Conservation (phyloP, 768 basidiomycete genomes). For the Rubroboletus satanas region DNA sequence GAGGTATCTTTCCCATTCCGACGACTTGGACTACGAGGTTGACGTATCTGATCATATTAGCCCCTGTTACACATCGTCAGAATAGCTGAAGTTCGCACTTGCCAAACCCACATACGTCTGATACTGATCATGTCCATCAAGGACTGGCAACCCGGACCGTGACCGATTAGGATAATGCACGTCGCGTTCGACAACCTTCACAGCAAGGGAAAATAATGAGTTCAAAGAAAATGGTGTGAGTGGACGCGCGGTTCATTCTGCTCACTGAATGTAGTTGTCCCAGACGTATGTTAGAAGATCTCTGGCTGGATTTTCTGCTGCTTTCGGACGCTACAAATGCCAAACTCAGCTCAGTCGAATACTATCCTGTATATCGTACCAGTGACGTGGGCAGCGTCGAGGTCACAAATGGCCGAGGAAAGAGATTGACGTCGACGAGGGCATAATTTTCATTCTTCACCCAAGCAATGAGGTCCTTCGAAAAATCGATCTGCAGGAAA, state of each 20-base stretch:
- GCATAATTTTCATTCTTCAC: conserved; percentile 60
- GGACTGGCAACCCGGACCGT: conserved; percentile 77
- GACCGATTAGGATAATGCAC: conserved; percentile 78
- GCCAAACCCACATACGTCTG: conserved; percentile 50
- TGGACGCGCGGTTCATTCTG: conserved; percentile 1
- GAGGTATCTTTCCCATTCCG: conserved; percentile 55
- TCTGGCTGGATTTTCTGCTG: conserved; percentile 42
- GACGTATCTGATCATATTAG: conserved; percentile 57
- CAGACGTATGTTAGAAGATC: conserved; percentile 81
- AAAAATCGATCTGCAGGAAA: conserved; percentile 74
- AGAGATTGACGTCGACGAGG: conserved; percentile 85
- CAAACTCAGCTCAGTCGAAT: neutral
- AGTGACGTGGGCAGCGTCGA: conserved; percentile 23
- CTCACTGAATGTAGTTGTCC: conserved; percentile 95
- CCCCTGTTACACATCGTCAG: conserved; percentile 29
- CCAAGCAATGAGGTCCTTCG: conserved; percentile 78
- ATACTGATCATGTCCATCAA: conserved; percentile 70
- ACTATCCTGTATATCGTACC: conserved; percentile 26
- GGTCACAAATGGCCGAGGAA: conserved; percentile 49
- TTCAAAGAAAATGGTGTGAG: neutral
- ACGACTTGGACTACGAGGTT: conserved; percentile 77
- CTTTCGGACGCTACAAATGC: conserved; percentile 36
- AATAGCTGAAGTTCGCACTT: neutral
- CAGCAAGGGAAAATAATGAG: neutral
- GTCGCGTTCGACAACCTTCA: conserved; percentile 67